Evolutionary conservation across 1,284 basidiomycete species (phyloP), one percentile per base, ranked within the genome.

Genomic region (Mycena citricolor): DNA sequence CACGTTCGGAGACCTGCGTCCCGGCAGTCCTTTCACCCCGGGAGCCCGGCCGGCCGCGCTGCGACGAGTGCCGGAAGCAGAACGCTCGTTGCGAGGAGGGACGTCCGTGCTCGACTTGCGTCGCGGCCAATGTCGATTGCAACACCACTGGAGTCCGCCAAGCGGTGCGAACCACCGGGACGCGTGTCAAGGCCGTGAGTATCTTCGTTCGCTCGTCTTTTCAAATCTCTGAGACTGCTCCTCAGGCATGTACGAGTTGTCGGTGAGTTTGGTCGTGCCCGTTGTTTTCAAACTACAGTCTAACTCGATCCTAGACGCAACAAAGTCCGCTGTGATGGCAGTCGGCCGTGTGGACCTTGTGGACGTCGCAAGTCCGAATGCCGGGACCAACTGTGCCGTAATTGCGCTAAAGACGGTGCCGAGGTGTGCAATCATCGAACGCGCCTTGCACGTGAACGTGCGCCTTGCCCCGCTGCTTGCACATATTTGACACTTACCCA

Each of bases 281-380:
- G 21, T 38, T 16, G 44, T 47, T 44, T 57, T 31, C 17, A 13
- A 55, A 49, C 52, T 34, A 45, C 32, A 39, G 46, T 46, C 42
- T 36, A 30, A 22, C 35, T 42, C 42, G 28, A 32, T 23, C 25
- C 38, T 44, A 80, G 79, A 61, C 71, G 74, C 20, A 75, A 79
- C 59, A 81, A 81, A 62, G 69, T 79, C 51, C 69, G 77, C 5
- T 80, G 79, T 55, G 74, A 77, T 54, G 76, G 77, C 3, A 24
- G 10, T 7, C 50, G 50, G 3, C 50, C 50, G 0, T 52, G 50
- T 24, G 19, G 20, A 4, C 13, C 33, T 1, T 52, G 50, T 16
- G 25, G 2, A 7, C 32, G 31, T 4, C 32, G 39, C 24, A 16
- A 26, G 8, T 20, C 13, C 12, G 25, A 40, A 19, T 52, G 50